Evolutionary conservation across 2,329 filamentous ascomycete species (phyloP), one percentile per base, ranked within the genome.

Genomic region (Colletotrichum sp.): DNA sequence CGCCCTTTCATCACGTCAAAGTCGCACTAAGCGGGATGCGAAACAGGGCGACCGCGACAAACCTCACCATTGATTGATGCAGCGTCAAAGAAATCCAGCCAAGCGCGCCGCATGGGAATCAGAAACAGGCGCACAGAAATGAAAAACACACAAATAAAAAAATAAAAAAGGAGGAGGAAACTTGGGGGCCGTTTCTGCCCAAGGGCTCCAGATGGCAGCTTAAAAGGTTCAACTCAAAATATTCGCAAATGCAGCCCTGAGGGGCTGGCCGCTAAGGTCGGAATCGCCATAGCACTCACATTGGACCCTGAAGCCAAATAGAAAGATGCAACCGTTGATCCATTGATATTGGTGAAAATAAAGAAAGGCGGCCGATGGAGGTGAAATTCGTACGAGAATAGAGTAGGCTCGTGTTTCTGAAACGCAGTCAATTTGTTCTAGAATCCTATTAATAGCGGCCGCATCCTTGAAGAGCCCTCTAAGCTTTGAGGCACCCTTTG

Each of bases 401-500:
- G 36, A 68, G 69, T 72, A 67, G 57, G 57, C 26, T 75, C 26
- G 63, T 75, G 73, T 72, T 75, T 75, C 73, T 72, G 73, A 75
- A 75, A 75, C 73, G 43, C 61, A 6, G 64, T 48, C 57, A 72
- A 75, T 75, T 28, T 72, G 73, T 75, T 75, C 73, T 75, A 60
- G 73, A 72, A 72, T 72, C 69, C 73, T 72, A 75, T 75, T 75
- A 75, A 75, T 75, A 75, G 73, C 15, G 73, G 64, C 32, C 18
- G 69, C 63, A 75, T 72, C 73, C 73, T 72, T 32, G 73, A 34
- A 48, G n/a, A 26, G 36, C 38, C 24, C 32, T 67, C 38, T 24
- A 30, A 52, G 64, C 60, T 64, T 64, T 38, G 60, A 36, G 60
- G 60, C 60, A 64, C 21, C 30, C 30, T 38, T 64, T 64, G 32